These are phyloP conservation scores for Plasmopara muralis DNA, from an alignment of 352 stramenopile genomes.

Conservation along the genomic window DNA sequence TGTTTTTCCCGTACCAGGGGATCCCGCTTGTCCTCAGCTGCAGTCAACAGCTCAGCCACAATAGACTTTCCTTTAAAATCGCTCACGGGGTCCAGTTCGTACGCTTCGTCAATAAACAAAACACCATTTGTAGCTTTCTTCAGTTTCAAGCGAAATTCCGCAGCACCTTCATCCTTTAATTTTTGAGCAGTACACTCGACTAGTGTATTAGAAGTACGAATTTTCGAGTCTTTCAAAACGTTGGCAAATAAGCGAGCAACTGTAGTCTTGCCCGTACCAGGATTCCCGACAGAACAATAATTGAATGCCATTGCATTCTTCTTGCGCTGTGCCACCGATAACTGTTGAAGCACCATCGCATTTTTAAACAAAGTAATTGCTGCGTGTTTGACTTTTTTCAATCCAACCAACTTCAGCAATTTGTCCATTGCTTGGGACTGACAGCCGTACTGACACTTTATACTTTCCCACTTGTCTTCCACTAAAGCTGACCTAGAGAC, in stretches of 20 bases:
- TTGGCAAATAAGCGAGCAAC: conserved; percentile 77
- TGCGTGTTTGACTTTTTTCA: conserved; percentile 75
- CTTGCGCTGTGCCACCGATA: conserved; percentile 51
- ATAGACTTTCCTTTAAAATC: conserved; percentile 82
- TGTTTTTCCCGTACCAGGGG: conserved; percentile 86
- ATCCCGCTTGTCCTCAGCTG: conserved; percentile 60
- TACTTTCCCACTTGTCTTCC: conserved; percentile 51
- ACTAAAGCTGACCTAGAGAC: conserved; percentile 7
- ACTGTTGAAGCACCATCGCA: conserved; percentile 46
- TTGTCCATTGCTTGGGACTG: conserved; percentile 73
- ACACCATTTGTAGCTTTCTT: conserved; percentile 65
- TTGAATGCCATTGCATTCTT: conserved; percentile 66
- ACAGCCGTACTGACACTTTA: conserved; percentile 44
- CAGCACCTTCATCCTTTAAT: conserved; percentile 60
- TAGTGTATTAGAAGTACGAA: conserved; percentile 39
- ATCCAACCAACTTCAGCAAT: conserved; percentile 72
- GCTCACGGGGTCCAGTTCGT: conserved; percentile 77
- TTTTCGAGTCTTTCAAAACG: conserved; percentile 68
- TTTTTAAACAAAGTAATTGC: conserved; percentile 73
- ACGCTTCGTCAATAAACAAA: conserved; percentile 92
- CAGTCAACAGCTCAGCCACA: conserved; percentile 82
- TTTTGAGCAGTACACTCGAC: conserved; percentile 52
- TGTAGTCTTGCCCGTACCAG: conserved; percentile 72
- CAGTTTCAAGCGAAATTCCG: conserved; percentile 76
- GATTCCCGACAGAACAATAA: conserved; percentile 73